Percentiles rank a stretch among this genome's conserved stretches.
Evolutionary conservation across 352 stramenopile species (phyloP).

Genomic region (Pythium apleroticum): DNA sequence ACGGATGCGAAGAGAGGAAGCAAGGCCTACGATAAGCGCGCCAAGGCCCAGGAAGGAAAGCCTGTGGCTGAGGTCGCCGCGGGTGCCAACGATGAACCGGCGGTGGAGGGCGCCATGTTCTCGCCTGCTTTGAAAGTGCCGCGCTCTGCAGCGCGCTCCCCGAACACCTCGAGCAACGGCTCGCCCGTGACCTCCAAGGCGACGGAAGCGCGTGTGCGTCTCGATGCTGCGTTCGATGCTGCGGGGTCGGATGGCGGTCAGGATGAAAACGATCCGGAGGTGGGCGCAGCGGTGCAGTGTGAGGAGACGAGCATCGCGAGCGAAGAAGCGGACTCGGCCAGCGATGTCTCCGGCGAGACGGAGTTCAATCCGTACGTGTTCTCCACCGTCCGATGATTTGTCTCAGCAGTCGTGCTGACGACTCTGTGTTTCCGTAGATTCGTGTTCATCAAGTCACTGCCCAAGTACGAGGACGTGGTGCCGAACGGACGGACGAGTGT

Average conservation of each 20-base stretch:
- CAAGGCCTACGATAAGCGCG: not conserved
- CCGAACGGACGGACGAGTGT: slow-evolving; percentile 47
- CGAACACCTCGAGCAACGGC: slow-evolving; percentile 6
- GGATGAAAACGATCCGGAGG: slow-evolving; percentile 30
- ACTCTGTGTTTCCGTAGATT: slow-evolving; percentile 42
- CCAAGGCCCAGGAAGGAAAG: slow-evolving; percentile 20
- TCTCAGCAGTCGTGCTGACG: not conserved
- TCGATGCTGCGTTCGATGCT: slow-evolving; percentile 35
- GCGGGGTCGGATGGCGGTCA: slow-evolving; percentile 9
- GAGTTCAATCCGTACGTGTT: slow-evolving; percentile 80
- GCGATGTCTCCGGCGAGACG: slow-evolving; percentile 39
- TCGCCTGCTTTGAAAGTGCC: slow-evolving; percentile 70
- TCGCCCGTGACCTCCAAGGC: not conserved
- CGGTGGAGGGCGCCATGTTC: slow-evolving; percentile 64
- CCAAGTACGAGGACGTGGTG: slow-evolving; percentile 76
- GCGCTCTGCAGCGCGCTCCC: slow-evolving; percentile 23
- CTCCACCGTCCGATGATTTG: not conserved
- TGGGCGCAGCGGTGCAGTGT: slow-evolving; percentile 15
- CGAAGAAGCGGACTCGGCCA: slow-evolving; percentile 38
- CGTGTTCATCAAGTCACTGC: slow-evolving; percentile 86
- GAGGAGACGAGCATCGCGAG: slow-evolving; percentile 26
- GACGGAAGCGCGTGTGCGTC: slow-evolving; percentile 25
- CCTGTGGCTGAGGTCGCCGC: not conserved
- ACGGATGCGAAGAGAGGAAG: not conserved
- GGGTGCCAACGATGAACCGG: slow-evolving; percentile 15